phyloP scores from a whole-genome alignment of 768 basidiomycete genomes.

The Tricholoma hemisulphureum region DNA sequence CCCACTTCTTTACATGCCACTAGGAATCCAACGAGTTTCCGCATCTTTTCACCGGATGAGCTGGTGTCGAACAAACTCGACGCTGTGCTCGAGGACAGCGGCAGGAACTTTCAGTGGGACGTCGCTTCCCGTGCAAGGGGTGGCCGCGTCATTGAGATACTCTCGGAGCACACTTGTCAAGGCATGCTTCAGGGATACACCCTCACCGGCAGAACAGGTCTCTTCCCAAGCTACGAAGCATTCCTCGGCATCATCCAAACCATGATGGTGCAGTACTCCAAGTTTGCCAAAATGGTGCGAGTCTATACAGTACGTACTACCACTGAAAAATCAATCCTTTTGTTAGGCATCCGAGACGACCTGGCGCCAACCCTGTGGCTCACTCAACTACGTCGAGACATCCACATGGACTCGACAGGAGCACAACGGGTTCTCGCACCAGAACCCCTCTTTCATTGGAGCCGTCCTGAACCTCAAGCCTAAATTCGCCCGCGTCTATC shows the following conservation, averaged over 20 bases:
- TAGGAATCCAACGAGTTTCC: slow-evolving; percentile 75
- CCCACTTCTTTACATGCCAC: too few relatives aligned
- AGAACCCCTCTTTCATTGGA: slow-evolving; percentile 83
- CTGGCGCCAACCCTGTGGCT: slow-evolving; percentile 72
- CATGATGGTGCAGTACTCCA: slow-evolving; percentile 88
- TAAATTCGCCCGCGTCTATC: slow-evolving; percentile 68
- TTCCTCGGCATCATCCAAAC: slow-evolving; percentile 89
- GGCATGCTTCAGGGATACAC: slow-evolving; percentile 93
- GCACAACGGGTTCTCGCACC: slow-evolving; percentile 89
- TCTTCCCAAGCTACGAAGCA: slow-evolving; percentile 90
- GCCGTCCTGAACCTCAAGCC: slow-evolving; percentile 81
- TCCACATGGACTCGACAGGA: slow-evolving; percentile 85
- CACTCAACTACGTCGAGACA: slow-evolving; percentile 85
- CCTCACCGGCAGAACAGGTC: slow-evolving; percentile 78
- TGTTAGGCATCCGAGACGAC: slow-evolving; percentile 53
- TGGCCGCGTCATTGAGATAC: slow-evolving; percentile 84
- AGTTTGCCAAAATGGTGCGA: slow-evolving; percentile 83
- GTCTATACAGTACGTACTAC: slow-evolving; percentile 2
- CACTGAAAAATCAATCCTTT: background rate
- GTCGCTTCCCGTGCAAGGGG: slow-evolving; percentile 60
- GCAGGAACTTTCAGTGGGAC: slow-evolving; percentile 89
- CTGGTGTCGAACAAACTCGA: slow-evolving; percentile 87
- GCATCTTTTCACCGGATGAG: slow-evolving; percentile 91
- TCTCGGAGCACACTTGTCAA: slow-evolving; percentile 86
- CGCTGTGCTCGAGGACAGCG: slow-evolving; percentile 64